Conservation (phyloP, 148 eudicot genomes). For the Heliosperma pusillum region DNA sequence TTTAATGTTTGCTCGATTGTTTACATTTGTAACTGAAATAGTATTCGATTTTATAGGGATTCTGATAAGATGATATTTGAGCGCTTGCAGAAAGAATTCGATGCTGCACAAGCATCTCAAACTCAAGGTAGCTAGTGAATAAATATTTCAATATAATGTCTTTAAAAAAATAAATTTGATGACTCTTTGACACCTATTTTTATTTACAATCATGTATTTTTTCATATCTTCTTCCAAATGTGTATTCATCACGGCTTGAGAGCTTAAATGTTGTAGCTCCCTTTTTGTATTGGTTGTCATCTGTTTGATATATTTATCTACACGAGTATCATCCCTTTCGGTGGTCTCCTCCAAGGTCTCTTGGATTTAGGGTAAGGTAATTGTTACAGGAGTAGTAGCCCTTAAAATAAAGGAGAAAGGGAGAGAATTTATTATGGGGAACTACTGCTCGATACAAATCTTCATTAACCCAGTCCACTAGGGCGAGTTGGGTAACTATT, state of each 20-base stretch:
- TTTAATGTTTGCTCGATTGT: not conserved
- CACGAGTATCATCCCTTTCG: no score
- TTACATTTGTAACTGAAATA: constrained; percentile 10
- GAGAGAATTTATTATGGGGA: no score
- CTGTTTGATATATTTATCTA: no score
- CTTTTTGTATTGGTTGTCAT: not conserved
- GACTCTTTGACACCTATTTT: not conserved
- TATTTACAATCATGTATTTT: not conserved
- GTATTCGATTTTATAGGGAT: constrained; percentile 48
- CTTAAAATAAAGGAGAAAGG: no score
- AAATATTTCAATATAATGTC: not conserved
- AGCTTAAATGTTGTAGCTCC: not conserved
- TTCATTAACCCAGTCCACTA: no score
- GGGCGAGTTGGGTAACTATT: no score
- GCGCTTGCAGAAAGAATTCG: constrained; percentile 92
- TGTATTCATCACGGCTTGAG: no score
- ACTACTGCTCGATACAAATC: no score
- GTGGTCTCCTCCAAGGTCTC: no score
- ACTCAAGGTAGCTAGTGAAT: constrained; percentile 59
- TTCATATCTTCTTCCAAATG: not conserved
- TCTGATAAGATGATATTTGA: constrained; percentile 90
- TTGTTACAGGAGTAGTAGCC: no score
- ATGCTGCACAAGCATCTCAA: constrained; percentile 78
- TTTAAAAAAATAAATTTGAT: not conserved
- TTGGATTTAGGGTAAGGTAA: no score